These are phyloP conservation scores for Debaryomyces tyrocola DNA, from an alignment of 805 yeast species.

Conservation along the genomic window DNA sequence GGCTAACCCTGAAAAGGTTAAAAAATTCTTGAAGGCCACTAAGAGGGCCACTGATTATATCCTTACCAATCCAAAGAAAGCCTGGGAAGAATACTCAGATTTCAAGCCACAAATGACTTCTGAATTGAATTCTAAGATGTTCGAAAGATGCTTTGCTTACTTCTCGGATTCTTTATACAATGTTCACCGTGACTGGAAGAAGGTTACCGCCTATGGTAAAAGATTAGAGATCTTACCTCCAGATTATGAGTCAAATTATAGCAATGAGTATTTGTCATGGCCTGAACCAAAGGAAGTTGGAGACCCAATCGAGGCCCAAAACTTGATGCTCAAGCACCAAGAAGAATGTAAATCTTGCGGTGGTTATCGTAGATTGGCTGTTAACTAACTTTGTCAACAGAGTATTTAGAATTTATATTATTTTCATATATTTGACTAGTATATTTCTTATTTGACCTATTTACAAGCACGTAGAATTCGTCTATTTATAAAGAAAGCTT, in stretches of 20 bases:
- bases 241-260: constrained; percentile 51
- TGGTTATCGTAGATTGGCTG: constrained; percentile 47
- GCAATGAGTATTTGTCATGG: constrained; percentile 53
- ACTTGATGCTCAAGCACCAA: constrained; percentile 47
- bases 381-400: constrained; percentile 8
- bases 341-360: constrained; percentile 47
- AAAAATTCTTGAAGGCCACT: constrained; percentile 45
- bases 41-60: constrained; percentile 53
- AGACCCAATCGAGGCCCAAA: constrained; percentile 50
- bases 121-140: constrained; percentile 43
- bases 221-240: constrained; percentile 50
- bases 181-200: constrained; percentile 57
- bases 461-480: constrained; percentile 1
- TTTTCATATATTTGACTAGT: neutral
- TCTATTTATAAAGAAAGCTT: constrained; percentile 52
- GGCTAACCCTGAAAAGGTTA: constrained; percentile 46
- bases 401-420: neutral
- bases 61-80: constrained; percentile 41
- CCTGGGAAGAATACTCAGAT: constrained; percentile 46
- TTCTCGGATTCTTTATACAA: constrained; percentile 52
- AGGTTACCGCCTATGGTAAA: constrained; percentile 56
- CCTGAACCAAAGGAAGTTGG: constrained; percentile 46
- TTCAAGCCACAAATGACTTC: constrained; percentile 49
- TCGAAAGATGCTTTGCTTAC: constrained; percentile 56
- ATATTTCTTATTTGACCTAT: neutral